A percentile compares a stretch with the other conserved stretches of the same genome.
phyloP scores from a whole-genome alignment of 805 yeast genomes.

The Soucietia sequanensis region DNA sequence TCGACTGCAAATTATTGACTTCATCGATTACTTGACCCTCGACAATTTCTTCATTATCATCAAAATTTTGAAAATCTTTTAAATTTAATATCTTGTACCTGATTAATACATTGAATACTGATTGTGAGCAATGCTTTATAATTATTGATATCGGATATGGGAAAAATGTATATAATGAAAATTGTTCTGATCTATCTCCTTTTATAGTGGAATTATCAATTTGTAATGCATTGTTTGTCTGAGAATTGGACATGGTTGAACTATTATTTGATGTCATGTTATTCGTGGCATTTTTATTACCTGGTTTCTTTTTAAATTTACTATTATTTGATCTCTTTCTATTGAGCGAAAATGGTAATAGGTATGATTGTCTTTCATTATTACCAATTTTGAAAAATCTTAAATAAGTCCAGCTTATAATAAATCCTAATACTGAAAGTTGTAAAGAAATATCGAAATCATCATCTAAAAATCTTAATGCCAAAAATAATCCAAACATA shows the following conservation, averaged over 20 bases:
- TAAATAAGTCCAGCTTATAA: constrained; percentile 38
- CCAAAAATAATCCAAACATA: constrained; percentile 20
- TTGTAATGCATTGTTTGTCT: constrained; percentile 8
- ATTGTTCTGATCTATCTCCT: constrained; percentile 31
- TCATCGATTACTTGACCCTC: constrained; percentile 25
- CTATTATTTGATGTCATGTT: neutral
- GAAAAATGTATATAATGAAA: constrained; percentile 40
- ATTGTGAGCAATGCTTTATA: constrained; percentile 16
- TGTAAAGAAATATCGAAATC: constrained; percentile 25
- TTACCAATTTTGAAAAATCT: constrained; percentile 41
- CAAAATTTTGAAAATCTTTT: constrained; percentile 17
- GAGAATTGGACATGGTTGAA: neutral
- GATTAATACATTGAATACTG: constrained; percentile 19
- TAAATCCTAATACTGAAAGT: constrained; percentile 29
- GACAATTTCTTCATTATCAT: constrained; percentile 20
- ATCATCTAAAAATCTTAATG: constrained; percentile 20
- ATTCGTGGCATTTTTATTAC: neutral
- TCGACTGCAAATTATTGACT: constrained; percentile 30
- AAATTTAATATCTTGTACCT: constrained; percentile 20
- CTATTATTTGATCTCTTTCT: constrained; percentile 16
- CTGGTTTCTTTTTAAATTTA: constrained; percentile 6
- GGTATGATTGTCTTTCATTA: constrained; percentile 42
- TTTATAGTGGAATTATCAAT: constrained; percentile 14
- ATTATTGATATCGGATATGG: constrained; percentile 37
- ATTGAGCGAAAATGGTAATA: constrained; percentile 32